phyloP scores from a whole-genome alignment of 768 basidiomycete genomes.

The Boletus reticulatus region DNA sequence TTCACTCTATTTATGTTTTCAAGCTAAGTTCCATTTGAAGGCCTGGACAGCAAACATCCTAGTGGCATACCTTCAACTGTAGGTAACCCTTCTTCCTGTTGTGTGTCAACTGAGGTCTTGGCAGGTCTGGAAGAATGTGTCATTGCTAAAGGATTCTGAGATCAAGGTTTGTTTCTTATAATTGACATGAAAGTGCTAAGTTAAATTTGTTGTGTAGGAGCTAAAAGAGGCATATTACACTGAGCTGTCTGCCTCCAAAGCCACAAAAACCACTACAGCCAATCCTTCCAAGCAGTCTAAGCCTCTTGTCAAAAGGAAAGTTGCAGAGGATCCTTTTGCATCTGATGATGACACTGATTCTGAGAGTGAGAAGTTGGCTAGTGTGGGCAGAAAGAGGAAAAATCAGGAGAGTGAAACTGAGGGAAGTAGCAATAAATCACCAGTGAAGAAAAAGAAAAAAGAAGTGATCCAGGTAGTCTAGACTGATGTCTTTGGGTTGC shows the following conservation, averaged over 20 bases:
- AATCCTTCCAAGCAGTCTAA: constrained; percentile 31
- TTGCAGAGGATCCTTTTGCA: constrained; percentile 48
- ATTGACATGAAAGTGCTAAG: not conserved
- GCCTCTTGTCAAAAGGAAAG: constrained; percentile 46
- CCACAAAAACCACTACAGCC: constrained; percentile 15
- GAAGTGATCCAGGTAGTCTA: constrained; percentile 20
- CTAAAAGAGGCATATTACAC: constrained; percentile 62
- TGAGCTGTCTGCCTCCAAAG: constrained; percentile 38
- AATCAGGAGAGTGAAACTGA: constrained; percentile 29
- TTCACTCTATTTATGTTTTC: not conserved
- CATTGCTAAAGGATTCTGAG: constrained; percentile 57
- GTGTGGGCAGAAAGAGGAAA: constrained; percentile 9
- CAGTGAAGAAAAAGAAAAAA: constrained; percentile 35
- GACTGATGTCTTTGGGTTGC: not conserved
- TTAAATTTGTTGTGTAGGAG: constrained; percentile 37
- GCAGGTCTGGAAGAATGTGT: constrained; percentile 68
- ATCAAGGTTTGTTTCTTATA: constrained; percentile 50
- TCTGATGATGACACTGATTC: constrained; percentile 42
- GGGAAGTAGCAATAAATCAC: constrained; percentile 23
- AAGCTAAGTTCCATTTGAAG: constrained; percentile 31
- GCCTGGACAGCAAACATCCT: constrained; percentile 73
- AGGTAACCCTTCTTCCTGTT: constrained; percentile 12
- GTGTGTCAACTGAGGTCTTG: not conserved
- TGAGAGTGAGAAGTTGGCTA: constrained; percentile 16
- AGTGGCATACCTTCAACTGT: constrained; percentile 74